Evolutionary conservation across 805 yeast species (phyloP).

Genomic region (Brettanomyces sp.): DNA sequence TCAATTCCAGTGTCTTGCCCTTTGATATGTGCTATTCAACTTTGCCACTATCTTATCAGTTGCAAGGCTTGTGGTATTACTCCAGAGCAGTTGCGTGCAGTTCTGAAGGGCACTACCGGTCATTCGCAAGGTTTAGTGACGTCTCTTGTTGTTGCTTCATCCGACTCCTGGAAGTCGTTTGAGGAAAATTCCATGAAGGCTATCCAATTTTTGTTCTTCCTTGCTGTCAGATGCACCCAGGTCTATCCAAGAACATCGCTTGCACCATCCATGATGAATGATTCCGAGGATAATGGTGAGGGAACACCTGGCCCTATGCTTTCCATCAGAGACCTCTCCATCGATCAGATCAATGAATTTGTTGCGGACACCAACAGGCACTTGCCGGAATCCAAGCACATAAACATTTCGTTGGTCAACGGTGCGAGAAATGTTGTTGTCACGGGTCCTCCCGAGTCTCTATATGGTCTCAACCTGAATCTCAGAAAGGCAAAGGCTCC

Average conservation of each 20-base stretch:
- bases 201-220: slow-evolving; percentile 77
- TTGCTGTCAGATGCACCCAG: slow-evolving; percentile 86
- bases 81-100: slow-evolving; percentile 77
- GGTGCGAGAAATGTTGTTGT: slow-evolving; percentile 95
- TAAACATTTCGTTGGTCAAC: slow-evolving; percentile 82
- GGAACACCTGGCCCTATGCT: slow-evolving; percentile 98
- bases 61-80: slow-evolving; percentile 75
- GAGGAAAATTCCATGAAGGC: slow-evolving; percentile 64
- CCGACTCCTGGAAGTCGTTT: slow-evolving; percentile 81
- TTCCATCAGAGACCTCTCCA: slow-evolving; percentile 80
- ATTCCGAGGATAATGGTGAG: slow-evolving; percentile 87
- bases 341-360: slow-evolving; percentile 66
- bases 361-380: slow-evolving; percentile 87
- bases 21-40: slow-evolving; percentile 91
- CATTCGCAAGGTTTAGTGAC: slow-evolving; percentile 90
- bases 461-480: slow-evolving; percentile 88
- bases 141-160: slow-evolving; percentile 79
- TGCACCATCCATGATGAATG: slow-evolving; percentile 89
- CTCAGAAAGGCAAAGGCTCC: slow-evolving; percentile 93
- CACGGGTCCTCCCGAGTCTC: slow-evolving; percentile 96
- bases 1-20: slow-evolving; percentile 95
- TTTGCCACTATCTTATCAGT: slow-evolving; percentile 86
- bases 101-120: slow-evolving; percentile 72
- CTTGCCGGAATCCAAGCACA: slow-evolving; percentile 84
- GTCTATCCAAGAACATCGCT: slow-evolving; percentile 89